Base-by-base conservation (phyloP, 2,329 filamentous ascomycete species). In the Magnaporthiopsis poae region DNA sequence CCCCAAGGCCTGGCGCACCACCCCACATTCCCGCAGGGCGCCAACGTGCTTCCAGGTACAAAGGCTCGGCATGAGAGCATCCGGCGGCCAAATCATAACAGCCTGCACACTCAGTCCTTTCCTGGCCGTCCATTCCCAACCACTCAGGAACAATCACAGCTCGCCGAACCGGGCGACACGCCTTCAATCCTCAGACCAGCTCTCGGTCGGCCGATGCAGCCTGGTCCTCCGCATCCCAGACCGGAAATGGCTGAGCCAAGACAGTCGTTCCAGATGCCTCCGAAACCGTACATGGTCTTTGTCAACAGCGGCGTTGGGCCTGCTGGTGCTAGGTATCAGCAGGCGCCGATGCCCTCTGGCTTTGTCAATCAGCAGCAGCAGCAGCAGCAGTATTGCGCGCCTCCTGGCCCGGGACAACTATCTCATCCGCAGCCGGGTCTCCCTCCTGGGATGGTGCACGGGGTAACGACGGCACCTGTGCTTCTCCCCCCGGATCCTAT, bases 121-220 rank as follows among this genome's bases (percentile, higher is more conserved):
- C 36, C 62, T 3, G 62, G 11, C 9, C 39, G n/a, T 21, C 35
- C 27, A 18, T 25, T 61, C 3, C 36, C 21, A n/a, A 7, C 46
- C 21, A 8, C 46, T 29, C 35, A 29, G 35, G 60, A 12, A 31
- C 61, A 12, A 15, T 15, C 27, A 61, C 5, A 61, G 60, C 46
- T 21, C 46, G 21, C 27, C 25, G 33, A 29, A 52, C 18, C 39
- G n/a, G 59, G 67, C 3, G 68, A 39, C 29, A 66, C 73, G 1
- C 75, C 73, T 0, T 74, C 75, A 0, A 71, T 75, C 21, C 69
- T 77, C 11, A 72, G 74, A 61, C 73, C 75, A 18, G 74, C 72
- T 2, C 70, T 70, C 9, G 74, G 71, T 0, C 72, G 61, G 60
- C 64, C 62, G 52, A 39, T 61, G 2, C 36, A 62, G 60, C 25